Base-by-base conservation (phyloP, 345 rosid genomes). In the Eucalyptus polybractea region DNA sequence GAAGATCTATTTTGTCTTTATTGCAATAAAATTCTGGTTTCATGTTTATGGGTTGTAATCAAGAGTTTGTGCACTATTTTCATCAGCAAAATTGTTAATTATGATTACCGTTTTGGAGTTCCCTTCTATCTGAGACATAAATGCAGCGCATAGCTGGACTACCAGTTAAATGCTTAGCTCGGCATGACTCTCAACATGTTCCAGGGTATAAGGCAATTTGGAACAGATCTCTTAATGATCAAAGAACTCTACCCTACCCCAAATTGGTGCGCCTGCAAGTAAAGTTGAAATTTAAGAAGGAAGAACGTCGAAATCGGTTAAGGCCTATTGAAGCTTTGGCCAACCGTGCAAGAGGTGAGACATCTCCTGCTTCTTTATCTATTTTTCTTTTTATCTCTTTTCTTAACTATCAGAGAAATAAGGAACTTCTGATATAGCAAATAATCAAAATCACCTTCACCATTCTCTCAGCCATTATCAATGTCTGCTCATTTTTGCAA, bases 211-310 rank as follows among this genome's bases (percentile, higher is more conserved):
- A 92, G 72, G 81, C 96, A 96, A 92, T 96, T n/a, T 89, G 98
- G 98, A 80, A 92, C 96, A 81, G 95, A 96, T 92, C 92, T 97
- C 22, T 92, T 95, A 9, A 92, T 95, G 96, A 92, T 96, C 86
- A 95, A 93, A 91, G 97, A 92, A 86, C 93, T 95, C 88, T 95
- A 95, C 87, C 96, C 88, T 96, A 95, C 87, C 96, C 97, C 87
- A 90, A 93, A 31, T 89, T 93, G 92, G 92, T 96, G 4, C 97
- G 96, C 60, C 94, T 91, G 83, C 99, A 95, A 89, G 91, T 95
- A 88, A 96, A 96, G 90, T 92, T 94, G 85, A 96, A 96, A 88
- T 95, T 87, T 90, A 95, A 96, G 92, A 90, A 92, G 91, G 99
- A 97, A 93, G 98, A 95, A 92, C 96, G 96, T 7, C 88, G 92